Conservation (phyloP, 2,329 filamentous ascomycete genomes). For the Golovinomyces cichoracearum region DNA sequence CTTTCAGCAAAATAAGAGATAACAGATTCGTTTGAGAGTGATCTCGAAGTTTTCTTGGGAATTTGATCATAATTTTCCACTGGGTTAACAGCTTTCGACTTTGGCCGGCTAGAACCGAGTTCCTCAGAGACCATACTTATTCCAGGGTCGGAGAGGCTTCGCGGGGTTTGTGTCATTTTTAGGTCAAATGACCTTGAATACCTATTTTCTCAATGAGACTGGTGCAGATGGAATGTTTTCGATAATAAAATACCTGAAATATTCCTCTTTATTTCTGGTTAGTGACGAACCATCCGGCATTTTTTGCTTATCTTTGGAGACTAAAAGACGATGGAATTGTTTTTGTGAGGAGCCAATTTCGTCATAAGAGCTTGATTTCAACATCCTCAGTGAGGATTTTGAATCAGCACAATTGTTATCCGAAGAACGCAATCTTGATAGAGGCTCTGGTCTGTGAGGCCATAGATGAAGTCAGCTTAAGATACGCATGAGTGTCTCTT, state of each 20-base stretch:
- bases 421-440: neutral
- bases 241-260: neutral
- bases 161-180: slow-evolving; percentile 13
- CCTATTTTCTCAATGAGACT: neutral
- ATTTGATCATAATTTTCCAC: slow-evolving; percentile 12
- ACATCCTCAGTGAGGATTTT: neutral
- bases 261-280: neutral
- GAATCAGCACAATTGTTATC: neutral
- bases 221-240: neutral
- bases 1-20: slow-evolving; percentile 49
- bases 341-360: neutral
- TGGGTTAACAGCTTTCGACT: slow-evolving; percentile 11
- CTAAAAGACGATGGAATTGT: neutral
- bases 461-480: neutral
- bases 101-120: slow-evolving; percentile 7
- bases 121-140: slow-evolving; percentile 8
- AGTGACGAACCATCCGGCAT: neutral
- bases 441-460: neutral
- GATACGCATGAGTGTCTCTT: neutral
- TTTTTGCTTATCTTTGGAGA: neutral
- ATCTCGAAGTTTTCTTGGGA: slow-evolving; percentile 29
- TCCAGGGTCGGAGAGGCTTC: slow-evolving; percentile 15
- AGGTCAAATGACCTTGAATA: slow-evolving; percentile 4
- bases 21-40: slow-evolving; percentile 79
- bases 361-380: neutral